phyloP scores from a whole-genome alignment of 2,329 filamentous ascomycete genomes.

The Aspergillus sp. region DNA sequence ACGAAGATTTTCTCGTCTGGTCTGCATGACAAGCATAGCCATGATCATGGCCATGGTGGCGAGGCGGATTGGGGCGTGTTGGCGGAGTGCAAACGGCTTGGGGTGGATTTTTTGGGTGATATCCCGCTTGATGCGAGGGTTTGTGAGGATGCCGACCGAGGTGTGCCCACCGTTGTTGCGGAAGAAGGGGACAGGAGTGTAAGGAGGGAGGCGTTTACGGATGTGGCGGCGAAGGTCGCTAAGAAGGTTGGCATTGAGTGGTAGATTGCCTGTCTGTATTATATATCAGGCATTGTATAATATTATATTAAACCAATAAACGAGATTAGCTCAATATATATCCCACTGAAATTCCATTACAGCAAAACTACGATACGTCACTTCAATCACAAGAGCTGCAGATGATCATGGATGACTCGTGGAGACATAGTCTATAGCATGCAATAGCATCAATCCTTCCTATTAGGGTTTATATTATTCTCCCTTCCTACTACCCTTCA shows the following conservation, averaged over 20 bases:
- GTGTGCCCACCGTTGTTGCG: conserved; percentile 85
- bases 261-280: conserved; percentile 15
- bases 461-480: too few species aligned
- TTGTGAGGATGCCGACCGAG: conserved; percentile 81
- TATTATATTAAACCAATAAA: too few species aligned
- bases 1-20: conserved; percentile 70
- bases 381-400: too few species aligned
- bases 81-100: conserved; percentile 68
- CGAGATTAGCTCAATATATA: too few species aligned
- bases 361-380: too few species aligned
- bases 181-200: conserved; percentile 68
- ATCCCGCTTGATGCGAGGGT: conserved; percentile 85
- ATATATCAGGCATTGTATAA: too few species aligned
- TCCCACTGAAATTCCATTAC: too few species aligned
- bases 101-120: conserved; percentile 80
- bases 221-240: conserved; percentile 61
- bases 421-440: too few species aligned
- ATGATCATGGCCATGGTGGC: conserved; percentile 20
- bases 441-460: too few species aligned
- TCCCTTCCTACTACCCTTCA: too few species aligned
- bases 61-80: conserved; percentile 58
- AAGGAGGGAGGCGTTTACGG: conserved; percentile 69
- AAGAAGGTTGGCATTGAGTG: conserved; percentile 45
- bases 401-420: too few species aligned
- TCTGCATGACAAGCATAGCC: conserved; percentile 5